These are phyloP conservation scores for Tricholoma sp. DNA, from an alignment of 768 basidiomycete species.

Conservation along the genomic window DNA sequence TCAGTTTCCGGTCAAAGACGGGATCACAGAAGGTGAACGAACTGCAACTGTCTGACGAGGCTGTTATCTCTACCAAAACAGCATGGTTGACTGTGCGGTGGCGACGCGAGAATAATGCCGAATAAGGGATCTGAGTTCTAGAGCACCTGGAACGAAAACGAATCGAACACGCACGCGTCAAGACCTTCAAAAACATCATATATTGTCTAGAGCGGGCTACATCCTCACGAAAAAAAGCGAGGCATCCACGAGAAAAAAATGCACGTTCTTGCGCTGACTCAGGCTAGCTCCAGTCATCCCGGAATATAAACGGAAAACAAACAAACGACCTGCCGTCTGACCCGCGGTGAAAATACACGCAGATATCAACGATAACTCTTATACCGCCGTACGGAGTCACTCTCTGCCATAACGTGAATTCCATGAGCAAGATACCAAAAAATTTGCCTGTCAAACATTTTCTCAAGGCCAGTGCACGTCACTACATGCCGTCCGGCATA, in stretches of 20 bases:
- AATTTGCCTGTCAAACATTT: neutral
- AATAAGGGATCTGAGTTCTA: neutral
- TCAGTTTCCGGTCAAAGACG: neutral
- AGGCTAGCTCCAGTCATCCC: neutral
- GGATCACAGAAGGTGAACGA: neutral
- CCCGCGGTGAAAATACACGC: neutral
- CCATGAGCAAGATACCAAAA: neutral
- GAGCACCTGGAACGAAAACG: neutral
- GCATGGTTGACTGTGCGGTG: neutral
- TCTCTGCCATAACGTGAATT: neutral
- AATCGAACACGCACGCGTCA: neutral
- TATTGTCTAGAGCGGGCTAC: neutral
- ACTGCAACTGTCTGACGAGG: neutral
- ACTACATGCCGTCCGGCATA: neutral
- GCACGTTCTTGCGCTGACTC: neutral
- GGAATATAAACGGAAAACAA: neutral
- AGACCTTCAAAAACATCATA: neutral
- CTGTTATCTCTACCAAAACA: neutral
- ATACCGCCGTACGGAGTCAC: neutral
- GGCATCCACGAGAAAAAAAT: neutral
- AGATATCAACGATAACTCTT: neutral
- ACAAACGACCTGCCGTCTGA: neutral
- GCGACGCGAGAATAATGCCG: neutral
- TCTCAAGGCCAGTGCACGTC: neutral
- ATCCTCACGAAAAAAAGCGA: neutral